A percentile compares a stretch with the other conserved stretches of the same genome.
These are phyloP conservation scores for Brettanomyces bruxellensis DNA, from an alignment of 805 yeast species.

Conservation along the genomic window DNA sequence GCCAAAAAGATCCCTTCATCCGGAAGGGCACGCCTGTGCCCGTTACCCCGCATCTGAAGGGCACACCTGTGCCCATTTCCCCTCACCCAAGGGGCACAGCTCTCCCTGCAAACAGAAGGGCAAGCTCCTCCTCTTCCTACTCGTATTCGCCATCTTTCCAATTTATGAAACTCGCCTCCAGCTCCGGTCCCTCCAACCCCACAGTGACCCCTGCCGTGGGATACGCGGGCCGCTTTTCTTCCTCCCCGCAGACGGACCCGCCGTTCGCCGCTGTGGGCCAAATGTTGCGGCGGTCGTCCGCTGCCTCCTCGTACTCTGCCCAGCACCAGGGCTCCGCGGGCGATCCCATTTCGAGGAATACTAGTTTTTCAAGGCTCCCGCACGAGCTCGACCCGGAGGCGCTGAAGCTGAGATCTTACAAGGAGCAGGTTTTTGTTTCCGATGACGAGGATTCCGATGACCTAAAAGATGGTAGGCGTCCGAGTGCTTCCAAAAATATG, in stretches of 20 bases:
- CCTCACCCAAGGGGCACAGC: too few species aligned
- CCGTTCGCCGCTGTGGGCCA: background rate
- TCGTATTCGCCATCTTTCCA: constrained; percentile 17
- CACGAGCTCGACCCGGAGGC: constrained; percentile 15
- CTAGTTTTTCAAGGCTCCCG: background rate
- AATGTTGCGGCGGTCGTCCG: constrained; percentile 3
- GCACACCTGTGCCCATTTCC: constrained; percentile 1
- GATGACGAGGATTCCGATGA: constrained; percentile 25
- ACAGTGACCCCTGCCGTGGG: constrained; percentile 17
- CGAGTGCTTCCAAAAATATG: background rate
- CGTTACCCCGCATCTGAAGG: background rate
- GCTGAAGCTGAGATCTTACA: constrained; percentile 22
- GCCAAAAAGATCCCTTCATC: too few species aligned
- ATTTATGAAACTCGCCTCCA: constrained; percentile 7
- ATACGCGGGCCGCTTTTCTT: constrained; percentile 10
- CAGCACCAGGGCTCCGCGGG: too few species aligned
- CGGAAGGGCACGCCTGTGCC: too few species aligned
- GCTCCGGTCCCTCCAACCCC: constrained; percentile 12
- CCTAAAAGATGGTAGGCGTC: constrained; percentile 3
- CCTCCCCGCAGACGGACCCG: constrained; percentile 1
- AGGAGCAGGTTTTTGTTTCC: constrained; percentile 24
- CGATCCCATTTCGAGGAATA: background rate
- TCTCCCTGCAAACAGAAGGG: constrained; percentile 3
- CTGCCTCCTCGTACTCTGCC: background rate
- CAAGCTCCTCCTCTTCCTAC: constrained; percentile 10